These are phyloP conservation scores for Macadamia tetraphylla DNA, from an alignment of 164 flowering plant genomes.

Conservation along the genomic window DNA sequence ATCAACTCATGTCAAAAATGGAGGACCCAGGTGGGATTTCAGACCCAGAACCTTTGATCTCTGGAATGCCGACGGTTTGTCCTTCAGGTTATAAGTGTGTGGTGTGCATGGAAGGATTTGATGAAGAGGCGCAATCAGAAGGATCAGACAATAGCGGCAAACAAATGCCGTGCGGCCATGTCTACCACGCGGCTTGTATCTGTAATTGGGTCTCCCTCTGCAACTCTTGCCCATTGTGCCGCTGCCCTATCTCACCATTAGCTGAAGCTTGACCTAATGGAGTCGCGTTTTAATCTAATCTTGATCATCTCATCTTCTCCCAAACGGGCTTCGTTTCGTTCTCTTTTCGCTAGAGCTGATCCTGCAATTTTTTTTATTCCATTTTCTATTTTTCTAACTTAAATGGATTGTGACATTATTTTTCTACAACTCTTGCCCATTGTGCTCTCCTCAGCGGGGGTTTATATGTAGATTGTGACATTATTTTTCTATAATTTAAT, in stretches of 20 bases:
- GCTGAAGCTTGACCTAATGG: neutral
- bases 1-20: neutral
- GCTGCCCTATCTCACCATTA: slow-evolving; percentile 10
- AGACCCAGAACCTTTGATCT: slow-evolving; percentile 2
- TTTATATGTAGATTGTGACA: no score
- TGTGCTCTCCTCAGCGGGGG: no score
- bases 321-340: no score
- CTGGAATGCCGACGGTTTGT: slow-evolving; percentile 18
- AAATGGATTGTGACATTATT: no score
- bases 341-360: no score
- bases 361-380: no score
- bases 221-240: slow-evolving; percentile 53
- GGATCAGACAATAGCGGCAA: slow-evolving; percentile 8
- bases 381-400: no score
- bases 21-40: neutral
- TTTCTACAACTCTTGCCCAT: no score
- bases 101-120: slow-evolving; percentile 44
- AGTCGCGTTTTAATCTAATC: no score
- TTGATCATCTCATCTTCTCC: no score
- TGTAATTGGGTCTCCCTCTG: slow-evolving; percentile 30
- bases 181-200: slow-evolving; percentile 40
- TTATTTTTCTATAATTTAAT: no score
- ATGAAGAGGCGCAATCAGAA: neutral
- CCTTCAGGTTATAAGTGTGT: slow-evolving; percentile 16
- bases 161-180: slow-evolving; percentile 42